Base-by-base conservation (phyloP, 2,329 filamentous ascomycete genomes). In the Waltergamsia citrina region DNA sequence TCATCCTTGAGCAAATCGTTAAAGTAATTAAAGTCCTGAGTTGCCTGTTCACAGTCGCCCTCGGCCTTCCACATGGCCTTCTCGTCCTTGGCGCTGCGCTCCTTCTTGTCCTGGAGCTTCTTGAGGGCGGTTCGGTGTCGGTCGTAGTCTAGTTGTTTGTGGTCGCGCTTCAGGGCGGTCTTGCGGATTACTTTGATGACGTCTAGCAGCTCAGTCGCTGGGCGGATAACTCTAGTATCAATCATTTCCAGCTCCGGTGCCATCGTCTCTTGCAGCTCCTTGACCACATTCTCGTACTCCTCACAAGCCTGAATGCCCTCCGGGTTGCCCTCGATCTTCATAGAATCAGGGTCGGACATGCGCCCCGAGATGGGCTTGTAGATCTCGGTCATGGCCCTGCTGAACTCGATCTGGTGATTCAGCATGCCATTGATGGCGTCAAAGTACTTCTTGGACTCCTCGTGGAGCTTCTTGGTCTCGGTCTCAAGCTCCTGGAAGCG, bases 381-480 rank as follows among this genome's bases (percentile, higher is more conserved):
- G 50, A 98, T 82, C 60, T 98, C 92, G 43, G 83, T 81, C 67
- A 94, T 90, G 45, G 88, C 85, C 63, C 94, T 78, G 48, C 90
- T 94, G 65, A 98, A 98, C 56, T 94, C 90, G 61, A 98, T 96
- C 66, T 98, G 92, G 63, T 96, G 88, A 53, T 69, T 76, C 50
- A 98, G 74, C 92, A 98, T 98, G 69, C 83, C 85, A 64, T 96
- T 95, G 65, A 98, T 95, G 54, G 92, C 85, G 35, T 94, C 80
- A 50, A 94, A 95, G 61, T 98, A 98, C 65, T 94, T 95, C 59
- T 88, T 84, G 37, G 86, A 94, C 62, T 96, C 90, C 65, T 94
- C 86, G 62, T 96, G 90, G 20, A 95, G 78, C 60, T 84, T 90
- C 71, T 95, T 96, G 23, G 92, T 96, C 65, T 98, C 88, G 44